phyloP scores from a whole-genome alignment of 306 rosid genomes.

The Ochetophila trinervis region DNA sequence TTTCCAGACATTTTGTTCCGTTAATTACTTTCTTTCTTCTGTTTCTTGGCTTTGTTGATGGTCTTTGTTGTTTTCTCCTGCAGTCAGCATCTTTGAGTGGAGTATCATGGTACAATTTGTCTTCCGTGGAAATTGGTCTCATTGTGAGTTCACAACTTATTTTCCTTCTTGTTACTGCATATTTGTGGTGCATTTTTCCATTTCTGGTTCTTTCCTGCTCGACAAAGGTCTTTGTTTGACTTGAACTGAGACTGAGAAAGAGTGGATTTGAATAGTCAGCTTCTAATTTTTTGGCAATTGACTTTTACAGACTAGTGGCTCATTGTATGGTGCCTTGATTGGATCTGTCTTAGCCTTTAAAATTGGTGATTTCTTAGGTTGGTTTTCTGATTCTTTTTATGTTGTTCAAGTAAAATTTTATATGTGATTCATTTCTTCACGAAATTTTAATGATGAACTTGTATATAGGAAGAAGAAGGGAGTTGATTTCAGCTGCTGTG shows the following conservation, averaged over 20 bases:
- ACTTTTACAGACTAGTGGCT: conserved; percentile 90
- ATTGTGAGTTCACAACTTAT: conserved; percentile 55
- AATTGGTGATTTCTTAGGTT: conserved; percentile 84
- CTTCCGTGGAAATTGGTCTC: conserved; percentile 79
- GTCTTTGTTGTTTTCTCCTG: conserved; percentile 23
- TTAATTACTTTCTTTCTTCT: not conserved
- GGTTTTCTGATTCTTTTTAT: conserved; percentile 21
- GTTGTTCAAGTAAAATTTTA: conserved; percentile 17
- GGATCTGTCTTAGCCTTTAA: conserved; percentile 88
- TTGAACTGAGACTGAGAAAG: conserved; percentile 18
- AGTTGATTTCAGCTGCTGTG: conserved; percentile 63
- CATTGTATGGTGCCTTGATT: conserved; percentile 89
- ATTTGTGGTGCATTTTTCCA: conserved; percentile 2
- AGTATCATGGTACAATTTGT: conserved; percentile 74
- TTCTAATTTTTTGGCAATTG: conserved; percentile 19
- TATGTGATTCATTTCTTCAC: conserved; percentile 20
- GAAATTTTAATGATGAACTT: conserved; percentile 29
- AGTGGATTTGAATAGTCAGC: conserved; percentile 5
- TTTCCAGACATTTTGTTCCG: not conserved
- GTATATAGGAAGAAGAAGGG: conserved; percentile 78
- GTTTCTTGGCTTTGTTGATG: not conserved
- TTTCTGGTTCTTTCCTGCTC: not conserved
- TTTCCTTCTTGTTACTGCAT: conserved; percentile 17
- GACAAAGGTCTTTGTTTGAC: not conserved
- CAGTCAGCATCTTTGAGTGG: conserved; percentile 87